Conservation (phyloP, 164 flowering plant species). For the Paratinospora sagittata region DNA sequence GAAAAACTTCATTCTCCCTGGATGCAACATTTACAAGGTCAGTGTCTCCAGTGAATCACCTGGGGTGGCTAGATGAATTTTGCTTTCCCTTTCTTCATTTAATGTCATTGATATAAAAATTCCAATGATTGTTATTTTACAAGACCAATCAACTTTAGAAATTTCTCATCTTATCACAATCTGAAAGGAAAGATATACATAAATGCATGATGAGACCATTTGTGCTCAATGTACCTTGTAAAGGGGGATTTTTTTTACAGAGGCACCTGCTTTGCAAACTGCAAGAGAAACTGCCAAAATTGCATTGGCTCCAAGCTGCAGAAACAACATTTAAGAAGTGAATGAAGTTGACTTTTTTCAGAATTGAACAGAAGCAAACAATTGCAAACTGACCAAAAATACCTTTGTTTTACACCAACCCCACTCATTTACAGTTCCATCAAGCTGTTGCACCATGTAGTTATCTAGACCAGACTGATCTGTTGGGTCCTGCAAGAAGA, state of each 20-base stretch:
- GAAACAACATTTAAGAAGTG: neutral
- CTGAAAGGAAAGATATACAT: neutral
- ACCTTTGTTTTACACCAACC: conserved; percentile 99
- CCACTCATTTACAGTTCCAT: conserved; percentile 92
- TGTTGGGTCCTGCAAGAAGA: conserved; percentile 57
- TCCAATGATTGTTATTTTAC: too few species aligned
- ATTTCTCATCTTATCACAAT: neutral
- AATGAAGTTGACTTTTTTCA: neutral
- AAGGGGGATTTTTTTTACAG: conserved; percentile 59
- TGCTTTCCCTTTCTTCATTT: too few species aligned
- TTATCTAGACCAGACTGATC: conserved; percentile 68
- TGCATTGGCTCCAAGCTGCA: conserved; percentile 92
- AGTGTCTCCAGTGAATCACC: neutral
- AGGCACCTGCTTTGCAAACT: conserved; percentile 88
- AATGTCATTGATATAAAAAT: too few species aligned
- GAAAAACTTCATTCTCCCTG: neutral
- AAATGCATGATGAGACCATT: neutral
- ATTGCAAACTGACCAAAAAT: conserved; percentile 3
- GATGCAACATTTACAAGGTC: neutral
- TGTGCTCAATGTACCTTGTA: conserved; percentile 51
- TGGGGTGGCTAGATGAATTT: too few species aligned
- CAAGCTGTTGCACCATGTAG: conserved; percentile 87
- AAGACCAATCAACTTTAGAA: neutral
- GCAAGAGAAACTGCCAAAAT: conserved; percentile 93
- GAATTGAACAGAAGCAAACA: neutral